These are phyloP conservation scores for Leptodermis oblonga DNA, from an alignment of 257 asterid species.

Conservation along the genomic window DNA sequence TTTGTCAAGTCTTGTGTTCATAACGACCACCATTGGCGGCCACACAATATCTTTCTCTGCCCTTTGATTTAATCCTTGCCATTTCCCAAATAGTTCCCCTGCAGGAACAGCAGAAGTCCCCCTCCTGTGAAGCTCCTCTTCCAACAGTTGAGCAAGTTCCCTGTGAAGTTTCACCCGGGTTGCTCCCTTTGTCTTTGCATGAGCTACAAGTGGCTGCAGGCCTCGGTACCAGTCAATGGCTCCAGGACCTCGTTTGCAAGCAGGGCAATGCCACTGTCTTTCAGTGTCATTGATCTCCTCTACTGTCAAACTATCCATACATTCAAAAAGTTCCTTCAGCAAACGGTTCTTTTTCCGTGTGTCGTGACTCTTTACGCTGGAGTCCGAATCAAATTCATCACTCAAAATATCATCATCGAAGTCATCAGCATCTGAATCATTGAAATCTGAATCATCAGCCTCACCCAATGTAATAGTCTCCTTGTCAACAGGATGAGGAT, in stretches of 20 bases:
- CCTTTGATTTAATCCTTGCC: slow-evolving; percentile 23
- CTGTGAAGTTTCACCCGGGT: slow-evolving; percentile 34
- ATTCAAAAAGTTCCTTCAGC: slow-evolving; percentile 29
- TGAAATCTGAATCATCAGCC: slow-evolving; percentile 18
- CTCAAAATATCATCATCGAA: slow-evolving; percentile 31
- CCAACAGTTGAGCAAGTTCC: slow-evolving; percentile 39
- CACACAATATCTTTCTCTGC: slow-evolving; percentile 37
- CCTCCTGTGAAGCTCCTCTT: slow-evolving; percentile 34
- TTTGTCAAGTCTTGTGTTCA: slow-evolving; percentile 33
- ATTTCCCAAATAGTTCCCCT: slow-evolving; percentile 34
- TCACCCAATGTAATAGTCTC: slow-evolving; percentile 14
- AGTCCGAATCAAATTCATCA: slow-evolving; percentile 35
- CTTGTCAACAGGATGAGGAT: slow-evolving; percentile 10
- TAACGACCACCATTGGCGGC: slow-evolving; percentile 43
- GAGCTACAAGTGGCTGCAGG: slow-evolving; percentile 34
- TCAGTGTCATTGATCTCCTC: slow-evolving; percentile 29
- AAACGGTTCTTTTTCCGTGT: slow-evolving; percentile 22
- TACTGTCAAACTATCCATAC: slow-evolving; percentile 26
- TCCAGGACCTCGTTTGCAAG: slow-evolving; percentile 47
- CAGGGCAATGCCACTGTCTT: slow-evolving; percentile 46
- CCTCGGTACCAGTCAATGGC: slow-evolving; percentile 42
- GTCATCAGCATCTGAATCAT: slow-evolving; percentile 31
- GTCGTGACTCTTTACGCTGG: slow-evolving; percentile 33
- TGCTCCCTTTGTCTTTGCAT: slow-evolving; percentile 40
- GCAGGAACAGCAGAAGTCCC: slow-evolving; percentile 29